A percentile compares a stretch with the other conserved stretches of the same genome.
Conservation (phyloP, 176 grass and related monocot genomes). For the Hyparrhenia diplandra region DNA sequence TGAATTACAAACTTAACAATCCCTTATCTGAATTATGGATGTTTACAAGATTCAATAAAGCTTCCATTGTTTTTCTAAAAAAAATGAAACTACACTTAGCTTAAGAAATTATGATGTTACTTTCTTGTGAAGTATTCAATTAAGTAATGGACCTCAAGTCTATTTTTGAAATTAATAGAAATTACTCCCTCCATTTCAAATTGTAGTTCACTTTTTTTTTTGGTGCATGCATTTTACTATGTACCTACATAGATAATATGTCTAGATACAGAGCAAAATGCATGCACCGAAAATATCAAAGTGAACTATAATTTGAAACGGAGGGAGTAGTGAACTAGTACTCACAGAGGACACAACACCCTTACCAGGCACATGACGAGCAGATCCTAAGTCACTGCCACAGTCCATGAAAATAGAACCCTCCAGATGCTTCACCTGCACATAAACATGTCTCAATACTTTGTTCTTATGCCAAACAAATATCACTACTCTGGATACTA, state of each 20-base stretch:
- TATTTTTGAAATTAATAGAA: slow-evolving; percentile 22
- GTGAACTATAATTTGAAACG: too few species aligned
- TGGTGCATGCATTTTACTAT: too few species aligned
- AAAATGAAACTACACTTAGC: neutral
- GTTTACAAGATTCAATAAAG: neutral
- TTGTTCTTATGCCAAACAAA: slow-evolving; percentile 14
- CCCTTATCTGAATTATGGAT: too few species aligned
- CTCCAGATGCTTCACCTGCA: slow-evolving; percentile 77
- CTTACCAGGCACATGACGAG: slow-evolving; percentile 82
- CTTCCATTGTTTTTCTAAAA: neutral
- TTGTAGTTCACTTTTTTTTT: too few species aligned
- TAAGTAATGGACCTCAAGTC: slow-evolving; percentile 3
- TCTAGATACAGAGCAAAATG: too few species aligned
- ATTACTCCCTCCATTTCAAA: too few species aligned
- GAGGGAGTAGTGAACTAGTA: too few species aligned
- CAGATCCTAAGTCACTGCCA: slow-evolving; percentile 85
- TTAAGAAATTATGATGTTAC: neutral
- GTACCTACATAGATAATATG: too few species aligned
- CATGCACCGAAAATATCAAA: too few species aligned
- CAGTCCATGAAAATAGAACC: slow-evolving; percentile 89
- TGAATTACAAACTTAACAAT: too few species aligned
- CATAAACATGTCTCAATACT: slow-evolving; percentile 30
- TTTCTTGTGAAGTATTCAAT: neutral
- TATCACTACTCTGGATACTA: neutral
- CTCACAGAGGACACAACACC: neutral